Percentiles rank a stretch among this genome's conserved stretches.
These are phyloP conservation scores for Diaporthe ilicicola DNA, from an alignment of 2,329 filamentous ascomycete genomes.

Conservation along the genomic window DNA sequence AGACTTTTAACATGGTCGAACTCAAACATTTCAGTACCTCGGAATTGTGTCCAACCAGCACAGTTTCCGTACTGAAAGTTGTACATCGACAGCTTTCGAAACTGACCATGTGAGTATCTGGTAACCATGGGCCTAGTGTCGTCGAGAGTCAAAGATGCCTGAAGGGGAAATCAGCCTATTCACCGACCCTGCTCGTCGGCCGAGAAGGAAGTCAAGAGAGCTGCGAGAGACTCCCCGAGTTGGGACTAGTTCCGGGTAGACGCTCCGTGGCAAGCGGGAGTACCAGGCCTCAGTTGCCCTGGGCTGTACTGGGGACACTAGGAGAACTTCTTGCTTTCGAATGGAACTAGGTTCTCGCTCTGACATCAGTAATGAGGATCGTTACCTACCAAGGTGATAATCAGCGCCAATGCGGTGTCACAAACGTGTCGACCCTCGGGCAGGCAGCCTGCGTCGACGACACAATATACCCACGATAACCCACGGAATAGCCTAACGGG, in stretches of 20 bases:
- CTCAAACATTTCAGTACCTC: too few relatives aligned
- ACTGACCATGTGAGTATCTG: not conserved
- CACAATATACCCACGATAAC: constrained; percentile 20
- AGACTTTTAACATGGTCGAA: not conserved
- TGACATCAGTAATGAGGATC: constrained; percentile 23
- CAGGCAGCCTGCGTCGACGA: not conserved
- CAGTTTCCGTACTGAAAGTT: not conserved
- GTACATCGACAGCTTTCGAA: not conserved
- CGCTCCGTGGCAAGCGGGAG: constrained; percentile 28
- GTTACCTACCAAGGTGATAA: not conserved
- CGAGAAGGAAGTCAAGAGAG: constrained; percentile 6
- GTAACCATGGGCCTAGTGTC: not conserved
- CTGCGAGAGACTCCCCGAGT: constrained; percentile 18
- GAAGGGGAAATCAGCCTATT: constrained; percentile 21
- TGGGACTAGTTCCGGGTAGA: constrained; percentile 30
- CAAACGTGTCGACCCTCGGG: not conserved
- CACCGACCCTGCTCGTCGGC: constrained; percentile 20
- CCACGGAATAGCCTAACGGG: constrained; percentile 9
- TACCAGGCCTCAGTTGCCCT: constrained; percentile 17
- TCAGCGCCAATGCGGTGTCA: not conserved
- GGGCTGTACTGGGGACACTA: not conserved
- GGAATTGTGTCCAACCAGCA: not conserved
- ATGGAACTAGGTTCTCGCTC: not conserved
- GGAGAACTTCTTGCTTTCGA: not conserved
- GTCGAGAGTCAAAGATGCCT: not conserved